Conservation (phyloP, 2,329 filamentous ascomycete species). For the Ceratocystis destructans region DNA sequence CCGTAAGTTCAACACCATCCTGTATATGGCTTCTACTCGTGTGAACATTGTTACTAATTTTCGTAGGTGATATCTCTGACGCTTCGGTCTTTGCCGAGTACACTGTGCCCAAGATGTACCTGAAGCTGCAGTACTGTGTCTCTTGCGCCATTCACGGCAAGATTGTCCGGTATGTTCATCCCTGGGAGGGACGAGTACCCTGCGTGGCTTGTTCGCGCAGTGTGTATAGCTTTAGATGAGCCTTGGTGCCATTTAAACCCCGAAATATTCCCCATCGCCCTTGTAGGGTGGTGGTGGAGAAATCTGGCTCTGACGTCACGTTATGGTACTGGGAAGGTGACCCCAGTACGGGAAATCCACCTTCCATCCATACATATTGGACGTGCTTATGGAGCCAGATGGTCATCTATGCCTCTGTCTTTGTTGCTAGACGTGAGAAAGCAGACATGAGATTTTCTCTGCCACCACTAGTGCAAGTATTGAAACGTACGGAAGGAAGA, state of each 20-base stretch:
- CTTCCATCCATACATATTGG: neutral
- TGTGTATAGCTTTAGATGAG: conserved; percentile 33
- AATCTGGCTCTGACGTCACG: conserved; percentile 10
- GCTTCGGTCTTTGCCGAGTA: conserved; percentile 99
- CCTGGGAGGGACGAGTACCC: conserved; percentile 46
- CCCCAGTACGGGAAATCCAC: neutral
- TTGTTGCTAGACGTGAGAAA: conserved; percentile 4
- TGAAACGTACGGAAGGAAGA: conserved; percentile 21
- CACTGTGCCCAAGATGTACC: conserved; percentile 99
- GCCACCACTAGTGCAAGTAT: neutral
- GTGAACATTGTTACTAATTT: conserved; percentile 2
- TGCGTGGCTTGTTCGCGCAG: conserved; percentile 18
- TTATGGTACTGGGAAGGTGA: neutral
- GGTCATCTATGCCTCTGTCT: conserved; percentile 2
- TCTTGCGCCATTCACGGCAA: conserved; percentile 99
- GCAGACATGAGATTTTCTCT: neutral
- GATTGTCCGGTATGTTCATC: conserved; percentile 93
- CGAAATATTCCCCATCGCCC: conserved; percentile 22
- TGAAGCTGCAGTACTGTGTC: conserved; percentile 99
- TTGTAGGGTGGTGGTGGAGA: conserved; percentile 12
- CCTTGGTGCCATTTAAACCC: conserved; percentile 40
- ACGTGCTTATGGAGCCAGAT: conserved; percentile 15
- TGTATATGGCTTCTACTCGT: neutral
- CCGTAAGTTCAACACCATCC: conserved; percentile 51
- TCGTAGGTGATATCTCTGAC: conserved; percentile 96